Percentiles rank a stretch among this genome's conserved stretches.
These are phyloP conservation scores for Colletotrichum tofieldiae DNA, from an alignment of 2,329 filamentous ascomycete species.

Conservation along the genomic window DNA sequence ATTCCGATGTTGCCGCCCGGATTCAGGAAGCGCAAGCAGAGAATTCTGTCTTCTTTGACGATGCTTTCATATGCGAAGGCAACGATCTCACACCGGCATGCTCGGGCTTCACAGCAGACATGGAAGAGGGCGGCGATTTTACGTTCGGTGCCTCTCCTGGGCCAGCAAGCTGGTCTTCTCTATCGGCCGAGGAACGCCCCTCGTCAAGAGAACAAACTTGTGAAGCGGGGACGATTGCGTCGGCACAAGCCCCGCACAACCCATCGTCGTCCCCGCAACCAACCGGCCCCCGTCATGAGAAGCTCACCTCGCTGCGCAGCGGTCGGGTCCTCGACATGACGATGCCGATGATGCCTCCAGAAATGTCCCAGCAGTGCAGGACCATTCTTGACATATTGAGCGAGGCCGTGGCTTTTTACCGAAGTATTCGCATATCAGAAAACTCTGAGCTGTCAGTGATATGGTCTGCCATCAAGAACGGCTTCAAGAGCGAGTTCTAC, in stretches of 20 bases:
- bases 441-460: conserved; percentile 17
- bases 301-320: conserved; percentile 11
- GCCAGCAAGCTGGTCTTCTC: not conserved
- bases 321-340: not conserved
- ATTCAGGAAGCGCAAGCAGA: conserved; percentile 12
- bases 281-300: not conserved
- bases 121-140: not conserved
- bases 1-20: not conserved
- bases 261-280: not conserved
- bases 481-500: conserved; percentile 25
- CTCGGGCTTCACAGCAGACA: not conserved
- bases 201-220: not conserved
- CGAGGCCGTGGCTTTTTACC: conserved; percentile 12
- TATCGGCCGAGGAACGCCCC: not conserved
- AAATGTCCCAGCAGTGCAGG: not conserved
- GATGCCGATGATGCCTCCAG: not conserved
- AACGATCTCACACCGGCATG: not conserved
- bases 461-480: conserved; percentile 14
- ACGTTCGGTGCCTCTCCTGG: not conserved
- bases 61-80: not conserved
- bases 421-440: not conserved
- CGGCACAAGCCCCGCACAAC: not conserved
- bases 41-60: conserved; percentile 5
- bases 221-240: not conserved
- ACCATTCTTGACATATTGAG: conserved; percentile 6